Conservation (phyloP, 441 rosid species). For the Jatropha podagrica region DNA sequence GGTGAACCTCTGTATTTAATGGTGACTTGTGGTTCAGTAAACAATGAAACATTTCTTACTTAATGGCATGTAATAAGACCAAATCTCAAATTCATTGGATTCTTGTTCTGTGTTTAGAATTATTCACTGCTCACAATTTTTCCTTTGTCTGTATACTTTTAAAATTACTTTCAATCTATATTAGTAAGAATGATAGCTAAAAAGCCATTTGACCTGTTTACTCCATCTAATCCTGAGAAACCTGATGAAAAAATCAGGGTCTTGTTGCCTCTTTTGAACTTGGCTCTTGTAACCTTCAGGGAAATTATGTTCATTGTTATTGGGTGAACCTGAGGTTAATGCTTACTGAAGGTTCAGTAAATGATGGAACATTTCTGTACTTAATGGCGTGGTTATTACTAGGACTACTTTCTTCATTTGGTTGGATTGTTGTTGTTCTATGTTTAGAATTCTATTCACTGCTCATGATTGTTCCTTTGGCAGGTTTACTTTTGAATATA, state of each 20-base stretch:
- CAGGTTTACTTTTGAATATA: neutral
- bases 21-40: slow-evolving; percentile 56
- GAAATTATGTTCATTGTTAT: slow-evolving; percentile 50
- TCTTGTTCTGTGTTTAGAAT: neutral
- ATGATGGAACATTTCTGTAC: slow-evolving; percentile 37
- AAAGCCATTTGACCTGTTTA: too few relatives aligned
- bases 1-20: slow-evolving; percentile 54
- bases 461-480: neutral
- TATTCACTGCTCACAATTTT: neutral
- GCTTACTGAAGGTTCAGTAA: slow-evolving; percentile 56
- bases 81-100: too few relatives aligned
- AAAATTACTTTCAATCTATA: neutral
- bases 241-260: slow-evolving; percentile 73
- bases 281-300: slow-evolving; percentile 69
- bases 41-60: slow-evolving; percentile 36
- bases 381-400: too few relatives aligned
- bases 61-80: neutral
- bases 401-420: too few relatives aligned
- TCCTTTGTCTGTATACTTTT: neutral
- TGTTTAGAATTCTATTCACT: neutral
- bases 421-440: too few relatives aligned
- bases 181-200: too few relatives aligned
- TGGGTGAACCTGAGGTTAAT: slow-evolving; percentile 59
- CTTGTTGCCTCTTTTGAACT: slow-evolving; percentile 40
- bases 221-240: neutral